Conservation (phyloP, 305 asterid genomes). For the Fraxinus angustifolia region DNA sequence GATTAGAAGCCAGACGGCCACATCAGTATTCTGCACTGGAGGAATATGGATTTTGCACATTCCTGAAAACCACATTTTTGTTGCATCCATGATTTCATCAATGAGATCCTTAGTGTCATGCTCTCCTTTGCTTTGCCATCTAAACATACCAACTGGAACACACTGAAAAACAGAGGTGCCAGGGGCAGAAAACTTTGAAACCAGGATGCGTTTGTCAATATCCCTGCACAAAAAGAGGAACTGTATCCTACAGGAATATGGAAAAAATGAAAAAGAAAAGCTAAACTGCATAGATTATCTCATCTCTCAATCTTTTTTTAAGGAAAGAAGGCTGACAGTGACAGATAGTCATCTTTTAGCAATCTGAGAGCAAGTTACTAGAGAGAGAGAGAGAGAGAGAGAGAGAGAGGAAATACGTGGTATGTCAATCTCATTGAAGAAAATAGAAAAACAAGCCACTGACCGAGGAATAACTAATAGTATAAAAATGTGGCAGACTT, state of each 20-base stretch:
- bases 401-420: not conserved
- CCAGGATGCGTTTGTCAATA: slow-evolving; percentile 50
- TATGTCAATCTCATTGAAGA: not conserved
- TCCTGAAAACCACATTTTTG: slow-evolving; percentile 45
- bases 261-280: slow-evolving; percentile 20
- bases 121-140: slow-evolving; percentile 57
- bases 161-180: slow-evolving; percentile 54
- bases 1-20: slow-evolving; percentile 74
- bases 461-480: not conserved
- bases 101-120: slow-evolving; percentile 30
- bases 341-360: not conserved
- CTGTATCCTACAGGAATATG: slow-evolving; percentile 12
- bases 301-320: not conserved
- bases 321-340: not conserved
- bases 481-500: not conserved
- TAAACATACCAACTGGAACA: slow-evolving; percentile 59
- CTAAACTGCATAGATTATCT: not conserved
- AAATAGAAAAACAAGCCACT: not conserved
- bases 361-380: not conserved
- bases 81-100: slow-evolving; percentile 60
- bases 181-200: slow-evolving; percentile 67
- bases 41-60: slow-evolving; percentile 26
- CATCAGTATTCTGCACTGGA: slow-evolving; percentile 48
- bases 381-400: not conserved
- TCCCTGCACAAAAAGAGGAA: slow-evolving; percentile 58